Evolutionary conservation across 148 eudicot genomes (phyloP).

Genomic region (Persicaria maculosa): DNA sequence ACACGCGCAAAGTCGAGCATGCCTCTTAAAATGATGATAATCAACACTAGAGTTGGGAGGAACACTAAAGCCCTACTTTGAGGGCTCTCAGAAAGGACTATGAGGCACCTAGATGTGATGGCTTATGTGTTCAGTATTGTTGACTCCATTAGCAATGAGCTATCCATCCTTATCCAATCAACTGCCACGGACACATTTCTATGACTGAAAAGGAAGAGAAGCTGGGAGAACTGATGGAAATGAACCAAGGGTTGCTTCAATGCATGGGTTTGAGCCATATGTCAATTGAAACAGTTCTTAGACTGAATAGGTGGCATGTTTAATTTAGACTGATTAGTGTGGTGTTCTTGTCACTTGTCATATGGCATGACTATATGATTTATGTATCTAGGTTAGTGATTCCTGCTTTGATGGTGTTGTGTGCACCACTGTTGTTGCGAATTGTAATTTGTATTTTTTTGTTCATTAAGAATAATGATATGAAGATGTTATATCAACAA

Average conservation of each 20-base stretch:
- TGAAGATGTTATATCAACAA: too few species aligned
- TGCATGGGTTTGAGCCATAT: conserved; percentile 96
- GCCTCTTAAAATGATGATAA: conserved; percentile 76
- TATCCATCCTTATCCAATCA: conserved; percentile 44
- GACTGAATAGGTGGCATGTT: neutral
- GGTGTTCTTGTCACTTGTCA: too few species aligned
- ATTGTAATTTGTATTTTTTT: too few species aligned
- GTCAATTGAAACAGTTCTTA: conserved; percentile 72
- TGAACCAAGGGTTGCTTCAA: conserved; percentile 90
- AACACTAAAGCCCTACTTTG: conserved; percentile 87
- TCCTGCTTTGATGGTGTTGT: too few species aligned
- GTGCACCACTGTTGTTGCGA: too few species aligned
- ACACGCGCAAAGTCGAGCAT: conserved; percentile 57
- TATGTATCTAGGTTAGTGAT: too few species aligned
- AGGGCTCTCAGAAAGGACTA: conserved; percentile 68
- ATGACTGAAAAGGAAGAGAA: conserved; percentile 49
- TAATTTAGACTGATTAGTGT: too few species aligned
- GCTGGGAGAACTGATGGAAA: conserved; percentile 66
- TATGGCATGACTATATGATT: too few species aligned
- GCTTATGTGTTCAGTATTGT: conserved; percentile 64
- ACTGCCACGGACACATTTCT: conserved; percentile 42
- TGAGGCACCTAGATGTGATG: conserved; percentile 67
- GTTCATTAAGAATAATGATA: too few species aligned
- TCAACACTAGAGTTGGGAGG: conserved; percentile 85
- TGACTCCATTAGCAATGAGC: conserved; percentile 81